Evolutionary conservation across 169 alveolate genomes (phyloP).

Genomic region (Cryptosporidium parvum): DNA sequence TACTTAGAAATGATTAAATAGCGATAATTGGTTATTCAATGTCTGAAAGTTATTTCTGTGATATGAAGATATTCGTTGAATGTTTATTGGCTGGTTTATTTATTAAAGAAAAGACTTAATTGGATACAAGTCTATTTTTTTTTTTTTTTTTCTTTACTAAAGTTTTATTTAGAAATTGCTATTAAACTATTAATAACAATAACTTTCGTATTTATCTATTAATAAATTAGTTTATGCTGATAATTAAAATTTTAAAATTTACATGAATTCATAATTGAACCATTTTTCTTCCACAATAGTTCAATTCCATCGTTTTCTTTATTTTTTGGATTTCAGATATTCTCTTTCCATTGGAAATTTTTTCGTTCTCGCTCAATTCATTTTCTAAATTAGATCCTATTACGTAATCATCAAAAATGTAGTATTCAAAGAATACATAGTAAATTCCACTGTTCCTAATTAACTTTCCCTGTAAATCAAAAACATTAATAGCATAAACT

Average conservation of each 20-base stretch:
- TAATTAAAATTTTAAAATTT: background rate
- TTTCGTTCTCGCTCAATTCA: background rate
- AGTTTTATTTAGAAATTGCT: too few species aligned
- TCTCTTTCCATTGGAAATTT: slow-evolving; percentile 28
- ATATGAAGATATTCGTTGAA: too few species aligned
- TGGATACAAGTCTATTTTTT: too few species aligned
- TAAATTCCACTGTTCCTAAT: slow-evolving; percentile 28
- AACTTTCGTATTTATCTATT: too few species aligned
- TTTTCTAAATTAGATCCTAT: background rate
- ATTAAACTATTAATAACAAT: too few species aligned
- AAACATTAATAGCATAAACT: slow-evolving; percentile 9
- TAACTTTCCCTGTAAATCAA: slow-evolving; percentile 14
- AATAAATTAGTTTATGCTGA: background rate
- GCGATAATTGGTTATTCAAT: background rate
- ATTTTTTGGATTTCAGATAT: slow-evolving; percentile 37
- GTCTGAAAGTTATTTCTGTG: too few species aligned
- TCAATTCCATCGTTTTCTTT: background rate
- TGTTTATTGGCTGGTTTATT: too few species aligned
- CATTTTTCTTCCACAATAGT: too few species aligned
- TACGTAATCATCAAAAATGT: slow-evolving; percentile 11
- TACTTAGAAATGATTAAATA: background rate
- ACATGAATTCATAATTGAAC: background rate
- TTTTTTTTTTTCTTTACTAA: too few species aligned
- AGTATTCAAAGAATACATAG: slow-evolving; percentile 42
- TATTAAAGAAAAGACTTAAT: too few species aligned